Conservation (phyloP, 192 early-diverging fungal species). For the Chytriomyces hyalinus region DNA sequence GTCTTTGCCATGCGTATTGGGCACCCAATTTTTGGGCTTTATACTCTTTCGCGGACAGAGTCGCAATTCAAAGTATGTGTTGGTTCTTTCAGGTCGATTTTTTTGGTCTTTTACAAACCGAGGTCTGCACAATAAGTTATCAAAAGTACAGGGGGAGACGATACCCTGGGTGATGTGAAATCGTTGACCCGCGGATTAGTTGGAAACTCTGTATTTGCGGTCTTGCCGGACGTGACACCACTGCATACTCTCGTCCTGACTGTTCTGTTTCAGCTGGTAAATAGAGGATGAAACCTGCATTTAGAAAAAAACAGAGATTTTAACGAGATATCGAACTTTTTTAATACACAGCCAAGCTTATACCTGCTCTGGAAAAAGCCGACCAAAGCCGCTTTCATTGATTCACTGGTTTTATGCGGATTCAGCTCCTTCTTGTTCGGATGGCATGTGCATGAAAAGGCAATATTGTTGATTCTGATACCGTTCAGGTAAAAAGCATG, state of each 20-base stretch:
- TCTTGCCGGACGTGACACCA: conserved; percentile 77
- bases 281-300: conserved; percentile 5
- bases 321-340: neutral
- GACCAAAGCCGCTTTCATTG: conserved; percentile 66
- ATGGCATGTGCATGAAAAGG: conserved; percentile 99
- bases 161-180: neutral
- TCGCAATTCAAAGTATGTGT: conserved; percentile 59
- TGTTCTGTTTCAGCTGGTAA: conserved; percentile 70
- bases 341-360: conserved; percentile 56
- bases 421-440: conserved; percentile 92
- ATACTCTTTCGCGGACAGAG: conserved; percentile 81
- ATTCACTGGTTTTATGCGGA: conserved; percentile 77
- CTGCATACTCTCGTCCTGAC: conserved; percentile 72
- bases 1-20: conserved; percentile 95
- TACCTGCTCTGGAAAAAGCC: conserved; percentile 62
- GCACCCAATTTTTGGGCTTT: conserved; percentile 98
- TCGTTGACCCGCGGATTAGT: conserved; percentile 89
- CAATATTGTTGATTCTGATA: conserved; percentile 78
- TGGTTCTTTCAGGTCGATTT: conserved; percentile 10
- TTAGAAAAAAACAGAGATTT: neutral
- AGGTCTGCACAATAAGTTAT: neutral
- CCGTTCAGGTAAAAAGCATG: conserved; percentile 63
- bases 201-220: conserved; percentile 82
- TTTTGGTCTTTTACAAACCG: conserved; percentile 12
- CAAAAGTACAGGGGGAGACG: no score